Base-by-base conservation (phyloP, 441 rosid genomes). In the Jatropha podagrica region DNA sequence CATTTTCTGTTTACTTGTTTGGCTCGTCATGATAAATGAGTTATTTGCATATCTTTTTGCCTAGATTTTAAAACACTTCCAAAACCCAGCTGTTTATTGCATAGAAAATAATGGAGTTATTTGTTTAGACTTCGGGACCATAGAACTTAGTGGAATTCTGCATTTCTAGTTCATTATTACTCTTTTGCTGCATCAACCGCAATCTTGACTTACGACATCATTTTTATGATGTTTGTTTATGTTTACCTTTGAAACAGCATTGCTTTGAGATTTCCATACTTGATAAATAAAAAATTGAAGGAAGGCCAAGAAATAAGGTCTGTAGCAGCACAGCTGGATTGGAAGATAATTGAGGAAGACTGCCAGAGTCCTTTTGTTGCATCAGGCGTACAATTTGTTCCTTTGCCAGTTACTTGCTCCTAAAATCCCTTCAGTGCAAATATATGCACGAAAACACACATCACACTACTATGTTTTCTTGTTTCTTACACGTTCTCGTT, bases 291-390 rank as follows among this genome's bases (percentile, higher is more conserved):
- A 87, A 91, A 93, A 82, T 88, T 90, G 69, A 86, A 71, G 80
- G 93, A 92, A 85, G 98, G 97, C 73, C 95, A 91, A 86, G 94
- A 91, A 90, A 82, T 92, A 70, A 92, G 98, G 81, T 86, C 93
- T 60, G 95, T 92, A 51, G 86, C 99, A 69, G 86, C 99, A 69
- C 98, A 96, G 77, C 74, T 96, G 71, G 92, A 96, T 68, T 96
- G 99, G 98, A 86, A 82, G 85, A 77, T 96, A 76, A 90, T 96
- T 79, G 97, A 91, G 82, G 97, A 88, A 77, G 81, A 89, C 55
- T 82, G 81, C 81, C 87, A 90, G 52, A 92, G 80, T 83, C 93
- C 98, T 37, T 96, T 96, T 83, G 77, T 90, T 82, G 91, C 96
- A 61, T 91, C 98, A 42, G 90, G 88, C 77, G 77, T 93, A 75